phyloP scores from a whole-genome alignment of 2,329 filamentous ascomycete species.

The Trichoderma pleuroti region DNA sequence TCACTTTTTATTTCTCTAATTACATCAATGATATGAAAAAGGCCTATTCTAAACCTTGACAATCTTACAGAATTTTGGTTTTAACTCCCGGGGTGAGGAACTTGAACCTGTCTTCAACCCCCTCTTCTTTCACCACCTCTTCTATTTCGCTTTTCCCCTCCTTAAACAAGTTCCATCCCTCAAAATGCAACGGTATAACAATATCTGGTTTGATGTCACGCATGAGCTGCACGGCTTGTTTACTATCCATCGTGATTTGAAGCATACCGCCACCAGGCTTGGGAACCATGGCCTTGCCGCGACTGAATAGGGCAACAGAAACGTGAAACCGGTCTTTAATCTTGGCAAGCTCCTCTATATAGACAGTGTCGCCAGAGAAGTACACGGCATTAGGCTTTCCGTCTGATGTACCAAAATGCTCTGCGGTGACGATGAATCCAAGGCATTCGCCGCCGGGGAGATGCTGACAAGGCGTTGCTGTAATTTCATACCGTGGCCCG shows the following conservation, averaged over 20 bases:
- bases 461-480: slow-evolving; percentile 42
- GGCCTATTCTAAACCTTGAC: too few species aligned
- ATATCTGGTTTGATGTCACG: slow-evolving; percentile 38
- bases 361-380: slow-evolving; percentile 48
- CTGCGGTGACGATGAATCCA: slow-evolving; percentile 41
- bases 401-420: slow-evolving; percentile 36
- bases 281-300: slow-evolving; percentile 35
- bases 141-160: slow-evolving; percentile 32
- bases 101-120: slow-evolving; percentile 29
- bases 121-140: slow-evolving; percentile 33
- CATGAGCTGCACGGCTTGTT: slow-evolving; percentile 38
- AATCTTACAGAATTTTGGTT: background rate
- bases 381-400: slow-evolving; percentile 45
- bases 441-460: slow-evolving; percentile 43
- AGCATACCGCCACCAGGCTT: slow-evolving; percentile 25
- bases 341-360: slow-evolving; percentile 37
- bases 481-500: slow-evolving; percentile 37
- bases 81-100: background rate
- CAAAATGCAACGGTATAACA: slow-evolving; percentile 46
- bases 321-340: slow-evolving; percentile 38
- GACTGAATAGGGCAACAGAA: slow-evolving; percentile 38
- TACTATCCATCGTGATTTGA: slow-evolving; percentile 45
- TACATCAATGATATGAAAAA: background rate
- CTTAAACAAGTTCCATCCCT: slow-evolving; percentile 44
- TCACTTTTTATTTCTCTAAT: background rate